phyloP scores from a whole-genome alignment of 352 stramenopile species.

The Stephanocyclus meneghinianus region DNA sequence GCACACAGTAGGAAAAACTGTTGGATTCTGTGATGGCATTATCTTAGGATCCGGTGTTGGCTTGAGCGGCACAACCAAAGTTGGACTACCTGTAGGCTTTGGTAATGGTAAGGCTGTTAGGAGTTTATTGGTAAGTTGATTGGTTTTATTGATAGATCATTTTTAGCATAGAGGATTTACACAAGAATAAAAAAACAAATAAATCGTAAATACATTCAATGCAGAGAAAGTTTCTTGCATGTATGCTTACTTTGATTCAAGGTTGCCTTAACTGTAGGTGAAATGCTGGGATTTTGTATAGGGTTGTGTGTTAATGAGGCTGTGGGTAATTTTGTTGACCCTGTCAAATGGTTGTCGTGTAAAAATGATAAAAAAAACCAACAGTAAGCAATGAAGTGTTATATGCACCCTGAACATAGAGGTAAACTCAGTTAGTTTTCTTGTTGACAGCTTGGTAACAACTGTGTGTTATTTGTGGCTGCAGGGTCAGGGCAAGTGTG shows the following conservation, averaged over 20 bases:
- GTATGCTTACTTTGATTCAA: no score
- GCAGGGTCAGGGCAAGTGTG: neutral
- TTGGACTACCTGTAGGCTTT: neutral
- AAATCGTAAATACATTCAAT: no score
- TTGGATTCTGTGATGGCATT: neutral
- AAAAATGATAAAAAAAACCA: no score
- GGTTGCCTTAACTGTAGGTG: neutral
- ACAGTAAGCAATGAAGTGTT: no score
- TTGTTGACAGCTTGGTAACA: neutral
- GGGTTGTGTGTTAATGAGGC: neutral
- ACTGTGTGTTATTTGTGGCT: neutral
- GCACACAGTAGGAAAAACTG: neutral
- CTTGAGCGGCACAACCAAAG: neutral
- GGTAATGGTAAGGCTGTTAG: neutral
- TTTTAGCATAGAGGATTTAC: no score
- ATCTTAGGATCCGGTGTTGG: neutral
- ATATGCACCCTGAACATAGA: neutral
- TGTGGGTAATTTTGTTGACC: no score
- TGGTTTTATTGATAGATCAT: neutral
- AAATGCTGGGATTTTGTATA: neutral
- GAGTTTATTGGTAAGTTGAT: neutral
- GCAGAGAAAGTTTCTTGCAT: no score
- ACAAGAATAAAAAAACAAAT: no score
- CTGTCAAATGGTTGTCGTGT: no score
- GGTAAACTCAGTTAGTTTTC: neutral